Evolutionary conservation across 371 early-diverging fungal species (phyloP).

Genomic region (Circinella umbellata): DNA sequence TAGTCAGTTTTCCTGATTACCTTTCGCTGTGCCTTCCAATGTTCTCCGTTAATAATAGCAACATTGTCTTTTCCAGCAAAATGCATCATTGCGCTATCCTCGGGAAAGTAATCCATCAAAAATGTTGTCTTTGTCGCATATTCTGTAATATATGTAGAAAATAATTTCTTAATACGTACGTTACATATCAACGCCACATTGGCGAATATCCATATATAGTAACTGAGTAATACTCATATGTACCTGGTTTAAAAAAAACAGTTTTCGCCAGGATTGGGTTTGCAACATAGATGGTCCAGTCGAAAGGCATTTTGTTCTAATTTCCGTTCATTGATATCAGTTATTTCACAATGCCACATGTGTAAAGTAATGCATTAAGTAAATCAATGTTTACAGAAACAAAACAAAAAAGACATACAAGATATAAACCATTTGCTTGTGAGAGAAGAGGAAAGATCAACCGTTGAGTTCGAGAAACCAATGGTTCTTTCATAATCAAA

Average conservation of each 20-base stretch:
- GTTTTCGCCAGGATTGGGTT: slow-evolving; percentile 32
- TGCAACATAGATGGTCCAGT: slow-evolving; percentile 37
- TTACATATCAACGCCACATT: too few species aligned
- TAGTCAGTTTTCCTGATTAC: slow-evolving; percentile 14
- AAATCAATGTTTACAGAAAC: too few species aligned
- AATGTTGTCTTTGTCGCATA: slow-evolving; percentile 4
- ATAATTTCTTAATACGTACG: slow-evolving; percentile 13
- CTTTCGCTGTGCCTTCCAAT: slow-evolving; percentile 43
- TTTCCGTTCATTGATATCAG: neutral
- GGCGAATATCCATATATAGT: slow-evolving; percentile 10
- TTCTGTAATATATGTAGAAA: slow-evolving; percentile 3
- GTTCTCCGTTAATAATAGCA: slow-evolving; percentile 36
- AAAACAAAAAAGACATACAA: slow-evolving; percentile 3
- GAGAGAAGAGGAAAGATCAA: slow-evolving; percentile 13
- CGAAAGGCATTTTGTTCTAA: slow-evolving; percentile 28
- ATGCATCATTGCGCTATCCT: slow-evolving; percentile 15
- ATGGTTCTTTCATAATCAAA: slow-evolving; percentile 8
- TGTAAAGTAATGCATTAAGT: too few species aligned
- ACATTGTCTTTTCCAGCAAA: slow-evolving; percentile 38
- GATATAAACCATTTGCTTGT: slow-evolving; percentile 17
- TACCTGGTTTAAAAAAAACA: slow-evolving; percentile 41
- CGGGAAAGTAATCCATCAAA: slow-evolving; percentile 12
- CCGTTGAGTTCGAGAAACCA: slow-evolving; percentile 11
- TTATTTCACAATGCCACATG: too few species aligned
- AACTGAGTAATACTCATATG: neutral